These are phyloP conservation scores for Candida pini DNA, from an alignment of 805 yeast species.

Conservation along the genomic window DNA sequence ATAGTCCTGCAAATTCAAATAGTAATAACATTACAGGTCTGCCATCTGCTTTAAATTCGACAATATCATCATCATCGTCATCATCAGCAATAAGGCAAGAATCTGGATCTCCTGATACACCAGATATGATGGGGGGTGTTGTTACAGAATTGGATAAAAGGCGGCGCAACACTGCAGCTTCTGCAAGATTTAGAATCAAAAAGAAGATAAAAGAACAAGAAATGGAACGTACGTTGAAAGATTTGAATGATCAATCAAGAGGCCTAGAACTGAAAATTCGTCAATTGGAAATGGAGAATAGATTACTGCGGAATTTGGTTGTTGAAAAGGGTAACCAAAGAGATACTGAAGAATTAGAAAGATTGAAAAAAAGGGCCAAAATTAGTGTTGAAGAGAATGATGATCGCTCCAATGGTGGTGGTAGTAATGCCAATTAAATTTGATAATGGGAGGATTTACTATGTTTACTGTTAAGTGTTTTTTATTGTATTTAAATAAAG, in stretches of 20 bases:
- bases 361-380: constrained; percentile 42
- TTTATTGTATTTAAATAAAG: too few relatives aligned
- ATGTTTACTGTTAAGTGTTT: too few relatives aligned
- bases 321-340: constrained; percentile 67
- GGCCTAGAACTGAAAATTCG: constrained; percentile 67
- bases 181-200: constrained; percentile 88
- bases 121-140: constrained; percentile 1
- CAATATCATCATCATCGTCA: constrained; percentile 1
- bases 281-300: constrained; percentile 90
- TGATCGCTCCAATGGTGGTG: not conserved
- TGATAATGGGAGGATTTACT: too few relatives aligned
- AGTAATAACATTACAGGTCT: too few relatives aligned
- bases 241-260: constrained; percentile 61
- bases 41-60: not conserved
- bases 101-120: constrained; percentile 1
- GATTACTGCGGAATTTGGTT: constrained; percentile 74
- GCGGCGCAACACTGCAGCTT: constrained; percentile 86
- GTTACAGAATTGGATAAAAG: constrained; percentile 59
- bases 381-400: constrained; percentile 15
- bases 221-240: constrained; percentile 71
- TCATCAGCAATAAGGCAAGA: not conserved
- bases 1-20: not conserved
- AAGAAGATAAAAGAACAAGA: constrained; percentile 90
- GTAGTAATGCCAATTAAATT: not conserved
- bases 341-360: constrained; percentile 48